Evolutionary conservation across 140 eudicot species (phyloP).

Genomic region (Bidens hawaiensis): DNA sequence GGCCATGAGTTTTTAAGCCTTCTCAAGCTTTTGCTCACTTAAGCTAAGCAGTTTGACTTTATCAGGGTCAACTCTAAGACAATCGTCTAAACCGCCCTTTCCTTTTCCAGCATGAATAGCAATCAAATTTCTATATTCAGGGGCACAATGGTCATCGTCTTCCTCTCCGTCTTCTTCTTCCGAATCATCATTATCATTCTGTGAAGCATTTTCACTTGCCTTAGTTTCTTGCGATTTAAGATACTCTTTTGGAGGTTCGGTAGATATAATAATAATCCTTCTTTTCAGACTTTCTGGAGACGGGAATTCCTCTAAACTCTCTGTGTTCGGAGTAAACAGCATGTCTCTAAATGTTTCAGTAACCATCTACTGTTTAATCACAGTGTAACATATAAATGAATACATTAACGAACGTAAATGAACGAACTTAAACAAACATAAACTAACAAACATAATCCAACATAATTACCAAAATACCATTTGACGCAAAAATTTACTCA

Average conservation of each 20-base stretch:
- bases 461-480: not conserved
- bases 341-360: slow-evolving; percentile 77
- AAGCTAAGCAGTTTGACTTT: slow-evolving; percentile 98
- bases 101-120: slow-evolving; percentile 99
- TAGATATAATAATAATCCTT: slow-evolving; percentile 74
- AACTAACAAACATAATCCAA: not conserved
- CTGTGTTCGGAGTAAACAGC: slow-evolving; percentile 61
- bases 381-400: too few species aligned
- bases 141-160: slow-evolving; percentile 53
- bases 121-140: slow-evolving; percentile 71
- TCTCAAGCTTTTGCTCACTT: slow-evolving; percentile 91
- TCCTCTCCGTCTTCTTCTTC: slow-evolving; percentile 44
- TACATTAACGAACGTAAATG: not conserved
- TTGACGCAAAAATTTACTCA: slow-evolving; percentile 21
- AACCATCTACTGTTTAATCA: slow-evolving; percentile 60
- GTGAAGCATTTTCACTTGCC: slow-evolving; percentile 29
- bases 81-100: slow-evolving; percentile 79
- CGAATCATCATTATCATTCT: slow-evolving; percentile 42
- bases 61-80: slow-evolving; percentile 83
- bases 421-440: too few species aligned
- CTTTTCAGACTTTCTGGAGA: slow-evolving; percentile 64
- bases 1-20: slow-evolving; percentile 64
- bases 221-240: slow-evolving; percentile 51
- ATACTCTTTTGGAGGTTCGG: slow-evolving; percentile 93
- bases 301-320: slow-evolving; percentile 56